Evolutionary conservation across 1,284 basidiomycete genomes (phyloP), one percentile per base, ranked within the genome.

Genomic region (Mycena sp.): DNA sequence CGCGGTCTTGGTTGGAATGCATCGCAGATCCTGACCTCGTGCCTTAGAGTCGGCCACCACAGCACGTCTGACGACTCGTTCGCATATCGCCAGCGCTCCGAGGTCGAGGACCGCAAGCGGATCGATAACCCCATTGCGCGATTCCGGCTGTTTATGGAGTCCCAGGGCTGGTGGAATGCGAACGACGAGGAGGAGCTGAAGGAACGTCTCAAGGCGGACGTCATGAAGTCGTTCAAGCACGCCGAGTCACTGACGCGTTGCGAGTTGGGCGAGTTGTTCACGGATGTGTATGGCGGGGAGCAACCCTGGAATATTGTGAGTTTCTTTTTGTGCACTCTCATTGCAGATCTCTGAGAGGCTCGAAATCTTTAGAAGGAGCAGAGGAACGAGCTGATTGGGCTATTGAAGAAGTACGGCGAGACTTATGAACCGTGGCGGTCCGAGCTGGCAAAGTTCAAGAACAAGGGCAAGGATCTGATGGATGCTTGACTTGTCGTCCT

Each of bases 291-390:
- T 71, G 93, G 87, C 25, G 92, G 93, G 2, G 86, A 93, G 72
- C 85, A 93, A 70, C 94, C 94, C 1, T 93, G 90, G 89, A 93
- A 92, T 70, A 81, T 95, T 68, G 93, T 94, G 71, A 77, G 93
- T 83, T 6, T 61, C 44, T 52, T 26, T 12, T 50, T 48, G 43
- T 55, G 32, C 43, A 17, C 5, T 38, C 21, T 9, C 48, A 23
- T 48, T 17, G 48, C 11, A 38, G 26, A 26, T 21, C 55, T 48
- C 9, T 14, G 32, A n/a, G n/a, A n/a, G n/a, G n/a, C n/a, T n/a
- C n/a, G n/a, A n/a, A n/a, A n/a, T n/a, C n/a, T 35, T 51, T 68
- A 95, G 93, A 87, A 79, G 72, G 94, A 96, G 75, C 95, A 98
- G 77, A 82, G 90, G 58, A 85, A 89, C 61, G 96, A 98, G 73